Evolutionary conservation across 2,329 filamentous ascomycete genomes (phyloP), one percentile per base, ranked within the genome.

Genomic region (Pyricularia pennisetigena): DNA sequence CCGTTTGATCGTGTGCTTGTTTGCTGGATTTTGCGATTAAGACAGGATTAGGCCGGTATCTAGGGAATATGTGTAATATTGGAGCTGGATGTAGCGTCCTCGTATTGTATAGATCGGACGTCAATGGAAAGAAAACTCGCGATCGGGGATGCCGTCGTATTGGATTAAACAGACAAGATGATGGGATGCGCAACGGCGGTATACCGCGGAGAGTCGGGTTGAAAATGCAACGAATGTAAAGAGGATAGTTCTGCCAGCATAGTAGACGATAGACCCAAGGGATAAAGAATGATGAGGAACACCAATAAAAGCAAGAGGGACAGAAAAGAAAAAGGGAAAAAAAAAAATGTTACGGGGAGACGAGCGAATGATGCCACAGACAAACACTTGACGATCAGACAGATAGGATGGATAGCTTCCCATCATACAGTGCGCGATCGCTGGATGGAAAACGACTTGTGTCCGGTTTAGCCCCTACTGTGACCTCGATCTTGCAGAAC

Each of bases 281-380:
- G 41, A 49, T n/a, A 49, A 35, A 49, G 41, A 20, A 49, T 49
- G 41, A 49, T 4, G 20, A 16, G 16, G n/a, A 49, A 10, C 41
- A 49, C 41, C 3, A 49, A 49, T n/a, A 41, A 32, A 64, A 49
- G 67, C 64, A 64, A 68, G 32, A 35, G n/a, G n/a, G n/a, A n/a
- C n/a, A n/a, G 32, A 35, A 35, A 35, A 35, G 3, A 35, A 35
- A 61, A 68, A 66, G 71, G 72, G 72, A 71, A 71, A 73, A 72
- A 28, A 28, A 28, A 64, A 66, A n/a, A n/a, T n/a, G 29, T 69
- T 16, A 68, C 67, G 66, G 67, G 67, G 68, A 69, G 49, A 69
- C 65, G 65, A 69, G 65, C 68, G 66, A 68, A 49, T 30, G 59
- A 59, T 67, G 70, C 59, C 59, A 14, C 23, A 29, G 63, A 69